phyloP scores from a whole-genome alignment of 305 asterid species.

The Euphrasia arctica region DNA sequence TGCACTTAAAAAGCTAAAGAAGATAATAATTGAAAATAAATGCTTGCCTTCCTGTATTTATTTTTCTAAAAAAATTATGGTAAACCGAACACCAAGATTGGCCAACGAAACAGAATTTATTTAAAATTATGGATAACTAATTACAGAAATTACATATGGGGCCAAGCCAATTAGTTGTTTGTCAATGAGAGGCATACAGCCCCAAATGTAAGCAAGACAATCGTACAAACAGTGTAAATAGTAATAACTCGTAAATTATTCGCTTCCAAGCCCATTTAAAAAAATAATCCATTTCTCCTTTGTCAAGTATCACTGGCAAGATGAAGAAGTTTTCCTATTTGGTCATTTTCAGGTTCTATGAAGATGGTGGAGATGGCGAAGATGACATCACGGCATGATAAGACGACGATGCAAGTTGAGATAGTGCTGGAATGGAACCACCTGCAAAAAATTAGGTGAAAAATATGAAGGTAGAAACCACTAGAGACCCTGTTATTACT shows the following conservation, averaged over 20 bases:
- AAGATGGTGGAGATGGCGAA: constrained; percentile 43
- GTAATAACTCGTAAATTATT: background rate
- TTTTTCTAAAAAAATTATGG: constrained; percentile 13
- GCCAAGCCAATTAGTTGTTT: constrained; percentile 17
- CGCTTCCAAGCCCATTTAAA: background rate
- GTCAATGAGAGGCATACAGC: constrained; percentile 12
- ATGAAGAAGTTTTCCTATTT: constrained; percentile 29
- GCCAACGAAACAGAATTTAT: constrained; percentile 1
- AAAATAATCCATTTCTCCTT: background rate
- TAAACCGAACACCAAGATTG: constrained; percentile 1
- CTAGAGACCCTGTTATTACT: constrained; percentile 7
- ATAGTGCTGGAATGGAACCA: constrained; percentile 78
- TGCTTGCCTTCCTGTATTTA: background rate
- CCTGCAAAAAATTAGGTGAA: constrained; percentile 43
- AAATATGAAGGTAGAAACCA: constrained; percentile 4
- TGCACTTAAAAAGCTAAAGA: background rate
- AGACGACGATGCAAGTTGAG: constrained; percentile 86
- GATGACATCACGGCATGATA: constrained; percentile 61
- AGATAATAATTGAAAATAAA: background rate
- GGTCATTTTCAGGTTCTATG: constrained; percentile 34
- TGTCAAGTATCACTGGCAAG: constrained; percentile 6
- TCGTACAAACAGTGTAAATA: background rate
- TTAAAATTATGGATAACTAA: constrained; percentile 2
- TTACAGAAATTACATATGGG: constrained; percentile 20
- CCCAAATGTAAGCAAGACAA: constrained; percentile 1